Percentiles rank a stretch among this genome's conserved stretches.
These are phyloP conservation scores for Tolypocladium cylindrosporum DNA, from an alignment of 2,329 filamentous ascomycete genomes.

Conservation along the genomic window DNA sequence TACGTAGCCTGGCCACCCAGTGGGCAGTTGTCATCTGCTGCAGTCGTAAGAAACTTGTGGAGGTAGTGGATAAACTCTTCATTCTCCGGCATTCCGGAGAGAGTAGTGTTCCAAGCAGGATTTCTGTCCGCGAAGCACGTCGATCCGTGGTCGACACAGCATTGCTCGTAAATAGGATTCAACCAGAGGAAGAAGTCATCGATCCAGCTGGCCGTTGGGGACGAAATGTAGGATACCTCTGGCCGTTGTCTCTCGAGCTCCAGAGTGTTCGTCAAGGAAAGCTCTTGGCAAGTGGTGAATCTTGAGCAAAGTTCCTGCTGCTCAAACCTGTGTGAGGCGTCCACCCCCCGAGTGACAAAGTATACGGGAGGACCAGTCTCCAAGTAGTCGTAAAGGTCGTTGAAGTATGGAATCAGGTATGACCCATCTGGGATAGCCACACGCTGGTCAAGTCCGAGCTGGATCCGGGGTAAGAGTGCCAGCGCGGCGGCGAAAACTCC, in stretches of 20 bases:
- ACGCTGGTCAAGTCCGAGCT: conserved; percentile 86
- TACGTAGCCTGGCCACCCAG: conserved; percentile 85
- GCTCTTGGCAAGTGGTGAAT: conserved; percentile 77
- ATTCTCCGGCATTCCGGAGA: conserved; percentile 86
- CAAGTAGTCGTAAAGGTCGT: conserved; percentile 89
- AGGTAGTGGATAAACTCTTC: conserved; percentile 85
- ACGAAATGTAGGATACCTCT: conserved; percentile 77
- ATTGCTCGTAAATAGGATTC: conserved; percentile 67
- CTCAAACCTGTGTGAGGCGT: conserved; percentile 62
- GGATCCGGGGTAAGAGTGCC: conserved; percentile 72
- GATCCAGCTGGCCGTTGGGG: conserved; percentile 88
- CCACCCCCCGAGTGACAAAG: conserved; percentile 78
- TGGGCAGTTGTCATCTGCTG: conserved; percentile 76
- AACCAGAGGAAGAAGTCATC: conserved; percentile 96
- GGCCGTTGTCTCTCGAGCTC: conserved; percentile 91
- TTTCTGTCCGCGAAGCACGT: conserved; percentile 71
- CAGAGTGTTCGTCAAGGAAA: conserved; percentile 79
- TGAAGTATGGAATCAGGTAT: conserved; percentile 92
- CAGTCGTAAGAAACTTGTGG: conserved; percentile 68
- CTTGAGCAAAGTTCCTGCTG: conserved; percentile 85
- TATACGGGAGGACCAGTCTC: conserved; percentile 90
- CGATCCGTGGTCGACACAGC: conserved; percentile 60
- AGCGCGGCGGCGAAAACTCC: conserved; percentile 79
- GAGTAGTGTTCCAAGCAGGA: conserved; percentile 80
- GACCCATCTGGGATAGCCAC: conserved; percentile 90